Evolutionary conservation across 176 grass and related monocot species (phyloP), one percentile per base, ranked within the genome.

Genomic region (Aegilops longissima): DNA sequence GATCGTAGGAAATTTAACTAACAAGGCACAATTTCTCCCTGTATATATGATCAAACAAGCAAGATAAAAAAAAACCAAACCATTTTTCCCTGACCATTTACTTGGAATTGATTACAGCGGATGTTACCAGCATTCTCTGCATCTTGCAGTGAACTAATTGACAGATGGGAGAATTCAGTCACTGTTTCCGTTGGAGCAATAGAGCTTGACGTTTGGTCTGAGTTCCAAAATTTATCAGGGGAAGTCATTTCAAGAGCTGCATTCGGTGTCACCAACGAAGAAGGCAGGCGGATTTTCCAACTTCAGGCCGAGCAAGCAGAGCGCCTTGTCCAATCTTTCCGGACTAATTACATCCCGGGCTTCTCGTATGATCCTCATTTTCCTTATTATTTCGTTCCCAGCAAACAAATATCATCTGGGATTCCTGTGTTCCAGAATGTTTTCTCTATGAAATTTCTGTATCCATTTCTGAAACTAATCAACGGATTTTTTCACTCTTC

Each of bases 221-320:
- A 95, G 49, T 75, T 95, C 39, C 85, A 77, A 39, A 85, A 82
- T 49, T 81, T 93, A 12, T 85, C 91, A 47, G 91, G 86, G 39
- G 88, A 95, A 80, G 93, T 89, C 23, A 87, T 95, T 69, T 95
- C 93, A 52, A 70, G 91, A 77, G 63, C 91, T 36, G 89, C 66
- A 82, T 95, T 95, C 24, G 59, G 93, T n/a, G 80, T 82, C 20
- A 87, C 70, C 85, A 80, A 67, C 70, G 17, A 83, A 63, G 91
- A 89, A 72, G 86, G 86, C 12, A 72, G 39, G 63, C 38, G 29
- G 3, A 95, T 93, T 80, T 93, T 89, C 64, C 64, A n/a, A 12
- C 89, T 95, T 21, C 91, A 93, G 83, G 12, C 69, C 1, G 84
- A 95, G 67, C 91, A 86, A 82, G 61, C 31, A 25, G 80, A 89